Base-by-base conservation (phyloP, 2,329 filamentous ascomycete genomes). In the Nannizzia gypsea region DNA sequence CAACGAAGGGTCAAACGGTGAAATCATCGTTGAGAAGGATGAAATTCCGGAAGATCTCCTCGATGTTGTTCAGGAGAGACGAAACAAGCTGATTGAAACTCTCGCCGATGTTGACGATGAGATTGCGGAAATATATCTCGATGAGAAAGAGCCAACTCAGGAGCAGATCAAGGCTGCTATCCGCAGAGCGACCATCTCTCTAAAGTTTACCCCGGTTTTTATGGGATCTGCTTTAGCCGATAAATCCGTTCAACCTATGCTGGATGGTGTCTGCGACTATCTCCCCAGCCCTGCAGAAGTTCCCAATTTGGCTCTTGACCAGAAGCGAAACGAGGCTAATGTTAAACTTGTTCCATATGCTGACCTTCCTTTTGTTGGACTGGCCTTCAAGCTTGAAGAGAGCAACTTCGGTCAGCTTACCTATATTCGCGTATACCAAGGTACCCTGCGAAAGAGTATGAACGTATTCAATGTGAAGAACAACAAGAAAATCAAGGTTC, bases 341-440 rank as follows among this genome's bases (percentile, higher is more conserved):
- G 91, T 96, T 62, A 88, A 92, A 72, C 83, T 99, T 60, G 84
- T 96, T 17, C 63, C 63, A n/a, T 65, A 64, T 46, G 93, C 95
- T 75, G 87, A 89, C 22, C 80, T 96, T 24, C 93, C 93, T 0
- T 96, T 97, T 69, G 90, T 96, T 60, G 93, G 93, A 56, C 81
- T 99, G 64, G 93, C 93, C 8, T 99, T 99, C 81, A 99, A 99
- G 81, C 84, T 99, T 22, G 93, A 99, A 80, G 93, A 99, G 77
- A 95, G 92, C 77, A 96, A 95, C 73, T 99, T 95, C 69, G 93
- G 93, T 48, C 93, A 99, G 75, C 83, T 99, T 70, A 99, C 93
- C 59, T 99, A 99, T 73, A 95, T 99, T 64, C 90, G 93, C 67
- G 93, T 99, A 61, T 99, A 99, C 78, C 93, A 99, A 76, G 93